Percentiles rank a stretch among this genome's conserved stretches.
Conservation (phyloP, 805 yeast genomes). For the Candida boleticola region DNA sequence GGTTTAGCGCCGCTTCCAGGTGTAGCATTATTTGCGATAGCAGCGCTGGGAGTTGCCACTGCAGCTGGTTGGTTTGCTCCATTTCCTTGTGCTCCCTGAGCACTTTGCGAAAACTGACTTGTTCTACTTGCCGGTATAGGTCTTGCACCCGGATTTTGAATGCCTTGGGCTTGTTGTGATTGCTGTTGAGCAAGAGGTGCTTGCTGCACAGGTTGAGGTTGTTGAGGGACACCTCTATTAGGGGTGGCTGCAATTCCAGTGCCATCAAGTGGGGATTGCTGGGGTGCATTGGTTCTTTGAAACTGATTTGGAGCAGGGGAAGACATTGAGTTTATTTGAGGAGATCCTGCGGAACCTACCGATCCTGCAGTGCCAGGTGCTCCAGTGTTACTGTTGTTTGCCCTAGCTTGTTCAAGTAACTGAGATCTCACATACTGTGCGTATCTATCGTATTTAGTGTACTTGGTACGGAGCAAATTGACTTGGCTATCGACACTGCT, state of each 20-base stretch:
- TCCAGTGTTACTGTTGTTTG: conserved; percentile 8
- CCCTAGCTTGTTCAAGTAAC: conserved; percentile 31
- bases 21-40: neutral
- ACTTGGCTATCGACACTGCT: conserved; percentile 49
- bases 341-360: conserved; percentile 1
- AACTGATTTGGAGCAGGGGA: conserved; percentile 11
- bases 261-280: neutral
- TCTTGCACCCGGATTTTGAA: too few relatives aligned
- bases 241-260: neutral
- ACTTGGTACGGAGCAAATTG: conserved; percentile 43
- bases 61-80: neutral
- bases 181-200: conserved; percentile 4
- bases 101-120: too few relatives aligned
- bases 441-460: conserved; percentile 48
- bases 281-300: conserved; percentile 1
- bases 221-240: conserved; percentile 1
- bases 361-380: conserved; percentile 5
- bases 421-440: conserved; percentile 47
- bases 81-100: neutral
- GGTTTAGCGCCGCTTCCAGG: conserved; percentile 5
- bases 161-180: conserved; percentile 3
- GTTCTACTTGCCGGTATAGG: too few relatives aligned
- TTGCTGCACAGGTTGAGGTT: neutral
- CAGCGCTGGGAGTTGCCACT: neutral
- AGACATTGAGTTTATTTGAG: conserved; percentile 2